These are phyloP conservation scores for Lithohypha guttulata DNA, from an alignment of 2,329 filamentous ascomycete species.

Conservation along the genomic window DNA sequence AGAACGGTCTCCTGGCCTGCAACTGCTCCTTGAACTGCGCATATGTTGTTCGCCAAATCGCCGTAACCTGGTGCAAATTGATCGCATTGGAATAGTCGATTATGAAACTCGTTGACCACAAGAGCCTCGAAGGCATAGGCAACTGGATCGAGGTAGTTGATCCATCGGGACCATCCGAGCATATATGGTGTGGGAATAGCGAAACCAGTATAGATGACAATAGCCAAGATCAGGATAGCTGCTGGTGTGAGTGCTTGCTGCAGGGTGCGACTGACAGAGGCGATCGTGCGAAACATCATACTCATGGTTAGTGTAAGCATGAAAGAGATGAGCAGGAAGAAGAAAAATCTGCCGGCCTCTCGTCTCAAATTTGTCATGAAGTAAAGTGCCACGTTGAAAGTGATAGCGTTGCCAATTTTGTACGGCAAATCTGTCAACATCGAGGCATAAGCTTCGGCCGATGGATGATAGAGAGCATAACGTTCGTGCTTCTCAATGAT, in stretches of 20 bases:
- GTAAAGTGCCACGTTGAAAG: slow-evolving; percentile 73
- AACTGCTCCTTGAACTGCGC: slow-evolving; percentile 51
- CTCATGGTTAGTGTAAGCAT: slow-evolving; percentile 45
- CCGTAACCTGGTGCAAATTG: slow-evolving; percentile 36
- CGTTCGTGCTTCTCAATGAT: slow-evolving; percentile 84
- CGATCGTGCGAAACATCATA: slow-evolving; percentile 52
- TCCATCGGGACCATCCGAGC: slow-evolving; percentile 56
- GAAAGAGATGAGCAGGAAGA: slow-evolving; percentile 63
- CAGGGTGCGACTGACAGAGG: slow-evolving; percentile 56
- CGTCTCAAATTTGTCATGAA: slow-evolving; percentile 77
- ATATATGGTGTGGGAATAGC: slow-evolving; percentile 48
- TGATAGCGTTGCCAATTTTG: slow-evolving; percentile 62
- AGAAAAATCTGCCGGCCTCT: slow-evolving; percentile 68
- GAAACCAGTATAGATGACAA: slow-evolving; percentile 60
- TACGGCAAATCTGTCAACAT: slow-evolving; percentile 81
- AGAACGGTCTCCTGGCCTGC: slow-evolving; percentile 42
- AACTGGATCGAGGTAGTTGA: slow-evolving; percentile 55
- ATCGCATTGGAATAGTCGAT: slow-evolving; percentile 47
- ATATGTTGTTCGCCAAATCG: slow-evolving; percentile 51
- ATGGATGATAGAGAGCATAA: slow-evolving; percentile 83
- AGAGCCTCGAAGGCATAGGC: slow-evolving; percentile 56
- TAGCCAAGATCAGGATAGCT: slow-evolving; percentile 42
- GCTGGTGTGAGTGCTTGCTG: slow-evolving; percentile 52
- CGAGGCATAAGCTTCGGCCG: slow-evolving; percentile 74
- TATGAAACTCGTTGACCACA: slow-evolving; percentile 48